These are phyloP conservation scores for Candida verbasci DNA, from an alignment of 805 yeast genomes.

Conservation along the genomic window DNA sequence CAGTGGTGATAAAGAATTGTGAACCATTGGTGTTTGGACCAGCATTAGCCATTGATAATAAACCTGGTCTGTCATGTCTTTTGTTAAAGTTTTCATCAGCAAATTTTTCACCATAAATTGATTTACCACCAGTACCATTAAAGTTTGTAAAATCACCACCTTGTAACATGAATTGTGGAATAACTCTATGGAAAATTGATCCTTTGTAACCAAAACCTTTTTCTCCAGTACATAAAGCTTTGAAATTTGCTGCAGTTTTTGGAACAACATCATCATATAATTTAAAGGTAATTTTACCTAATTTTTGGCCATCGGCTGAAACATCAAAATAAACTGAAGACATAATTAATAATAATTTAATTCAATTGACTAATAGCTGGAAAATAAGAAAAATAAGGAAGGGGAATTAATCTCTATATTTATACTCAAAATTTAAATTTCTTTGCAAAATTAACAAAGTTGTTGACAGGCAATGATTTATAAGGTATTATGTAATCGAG, in stretches of 20 bases:
- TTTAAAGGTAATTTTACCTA: slow-evolving; percentile 84
- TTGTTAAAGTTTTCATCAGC: slow-evolving; percentile 65
- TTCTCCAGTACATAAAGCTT: slow-evolving; percentile 85
- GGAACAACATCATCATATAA: slow-evolving; percentile 54
- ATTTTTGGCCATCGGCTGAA: slow-evolving; percentile 66
- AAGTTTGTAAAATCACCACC: slow-evolving; percentile 58
- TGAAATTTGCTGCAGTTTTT: slow-evolving; percentile 77
- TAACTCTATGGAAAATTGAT: slow-evolving; percentile 93
- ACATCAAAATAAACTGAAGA: slow-evolving; percentile 78
- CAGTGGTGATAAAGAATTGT: slow-evolving; percentile 85
- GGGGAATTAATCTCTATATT: neutral
- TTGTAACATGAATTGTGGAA: slow-evolving; percentile 95
- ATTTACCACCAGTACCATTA: slow-evolving; percentile 92
- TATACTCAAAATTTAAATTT: no score
- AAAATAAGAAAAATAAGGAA: slow-evolving; percentile 1
- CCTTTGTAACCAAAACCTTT: slow-evolving; percentile 88
- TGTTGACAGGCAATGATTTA: slow-evolving; percentile 1
- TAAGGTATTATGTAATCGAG: neutral
- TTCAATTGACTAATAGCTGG: neutral
- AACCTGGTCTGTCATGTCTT: slow-evolving; percentile 75
- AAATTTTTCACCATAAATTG: slow-evolving; percentile 70
- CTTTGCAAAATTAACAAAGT: neutral
- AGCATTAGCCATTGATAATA: slow-evolving; percentile 87
- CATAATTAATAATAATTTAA: slow-evolving; percentile 30
- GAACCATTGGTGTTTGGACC: slow-evolving; percentile 93